Base-by-base conservation (phyloP, 139 green algal species). In the Zygnema cylindricum region DNA sequence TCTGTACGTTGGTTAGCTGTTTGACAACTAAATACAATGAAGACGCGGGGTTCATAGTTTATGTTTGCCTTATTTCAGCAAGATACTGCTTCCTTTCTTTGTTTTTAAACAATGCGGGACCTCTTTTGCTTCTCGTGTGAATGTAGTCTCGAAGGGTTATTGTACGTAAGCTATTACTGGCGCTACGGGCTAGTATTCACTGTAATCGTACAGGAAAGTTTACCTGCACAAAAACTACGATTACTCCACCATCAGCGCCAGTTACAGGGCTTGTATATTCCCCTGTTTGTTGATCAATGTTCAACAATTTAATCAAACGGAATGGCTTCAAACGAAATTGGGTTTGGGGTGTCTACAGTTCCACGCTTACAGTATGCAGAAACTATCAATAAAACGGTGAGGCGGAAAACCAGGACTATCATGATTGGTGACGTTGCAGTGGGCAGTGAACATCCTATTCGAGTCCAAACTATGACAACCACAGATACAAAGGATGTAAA, bases 391-490 rank as follows among this genome's bases (percentile, higher is more conserved):
- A 85, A 88, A 69, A 92, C 88, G 0, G 33, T 85, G 25, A 79
- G 88, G 33, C 49, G 87, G 7, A 69, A 69, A n/a, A 91, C 87
- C 32, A 43, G 91, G 11, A 93, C 91, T 7, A 69, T 93, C 69
- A 78, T 92, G 90, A 95, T 98, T 92, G 97, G 97, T 55, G 95
- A 96, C 21, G 96, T 99, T 39, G 94, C 95, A 41, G 93, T 99
- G 0, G 97, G 97, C 75, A 96, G 94, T 87, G 93, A 97, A 32
- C 97, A 99, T 93, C 92, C 91, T 1, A 96, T 99, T 82, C 95
- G 95, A 0, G 91, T 98, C 75, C 97, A 99, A 92, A 99, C 97
- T 57, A 99, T 99, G 97, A 99, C 96, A 30, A 99, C 97, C 0
- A 98, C 97, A 1, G 96, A 99, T 93, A 99, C 97, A 0, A 85